Conservation (phyloP, 352 stramenopile genomes). For the Halophytophthora batemanensis region DNA sequence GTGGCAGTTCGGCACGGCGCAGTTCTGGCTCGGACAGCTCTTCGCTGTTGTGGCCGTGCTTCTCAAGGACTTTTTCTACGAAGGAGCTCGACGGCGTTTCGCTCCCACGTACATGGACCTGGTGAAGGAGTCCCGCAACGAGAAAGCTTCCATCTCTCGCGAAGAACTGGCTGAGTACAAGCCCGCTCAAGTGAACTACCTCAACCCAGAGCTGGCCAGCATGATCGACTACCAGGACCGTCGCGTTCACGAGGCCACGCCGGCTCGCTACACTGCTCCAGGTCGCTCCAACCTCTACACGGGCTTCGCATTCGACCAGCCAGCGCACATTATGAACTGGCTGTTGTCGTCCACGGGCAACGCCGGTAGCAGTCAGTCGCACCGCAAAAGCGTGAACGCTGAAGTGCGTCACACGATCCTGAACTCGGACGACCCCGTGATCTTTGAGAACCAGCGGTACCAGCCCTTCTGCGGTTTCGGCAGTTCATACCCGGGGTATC, state of each 20-base stretch:
- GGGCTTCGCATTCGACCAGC: constrained; percentile 84
- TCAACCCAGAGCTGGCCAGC: constrained; percentile 56
- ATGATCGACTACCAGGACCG: constrained; percentile 83
- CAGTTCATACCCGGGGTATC: constrained; percentile 75
- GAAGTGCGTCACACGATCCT: constrained; percentile 68
- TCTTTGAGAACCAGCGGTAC: constrained; percentile 88
- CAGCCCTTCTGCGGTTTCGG: constrained; percentile 83
- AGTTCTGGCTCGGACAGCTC: constrained; percentile 78
- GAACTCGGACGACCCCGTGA: constrained; percentile 64
- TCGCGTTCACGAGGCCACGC: constrained; percentile 52
- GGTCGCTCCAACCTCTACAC: constrained; percentile 55
- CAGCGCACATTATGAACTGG: constrained; percentile 74
- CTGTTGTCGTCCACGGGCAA: constrained; percentile 50
- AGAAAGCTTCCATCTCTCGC: constrained; percentile 25
- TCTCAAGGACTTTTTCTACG: constrained; percentile 70
- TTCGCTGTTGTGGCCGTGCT: constrained; percentile 66
- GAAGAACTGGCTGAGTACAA: constrained; percentile 52
- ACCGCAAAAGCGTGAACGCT: constrained; percentile 57
- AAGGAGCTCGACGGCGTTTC: constrained; percentile 63
- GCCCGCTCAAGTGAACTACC: constrained; percentile 50
- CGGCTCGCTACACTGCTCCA: constrained; percentile 35
- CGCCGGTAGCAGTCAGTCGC: constrained; percentile 28
- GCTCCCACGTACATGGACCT: constrained; percentile 67
- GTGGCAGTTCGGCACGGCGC: constrained; percentile 60
- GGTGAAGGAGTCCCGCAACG: constrained; percentile 47